phyloP scores from a whole-genome alignment of 108 stramenopile genomes.

The Cyclotella sp. region DNA sequence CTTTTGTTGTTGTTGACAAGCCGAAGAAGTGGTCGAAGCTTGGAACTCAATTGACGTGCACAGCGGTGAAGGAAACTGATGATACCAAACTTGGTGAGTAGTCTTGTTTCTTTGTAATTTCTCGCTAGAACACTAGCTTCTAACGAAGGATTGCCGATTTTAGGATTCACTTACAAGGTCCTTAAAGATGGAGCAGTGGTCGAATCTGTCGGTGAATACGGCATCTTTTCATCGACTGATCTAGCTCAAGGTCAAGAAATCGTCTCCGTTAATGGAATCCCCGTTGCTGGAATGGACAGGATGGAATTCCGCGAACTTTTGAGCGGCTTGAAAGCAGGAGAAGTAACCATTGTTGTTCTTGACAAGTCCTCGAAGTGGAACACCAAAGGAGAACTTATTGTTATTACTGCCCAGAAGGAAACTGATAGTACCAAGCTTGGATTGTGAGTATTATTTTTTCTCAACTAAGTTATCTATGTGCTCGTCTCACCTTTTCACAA shows the following conservation, averaged over 20 bases:
- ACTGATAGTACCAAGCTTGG: background rate
- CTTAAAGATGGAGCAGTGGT: background rate
- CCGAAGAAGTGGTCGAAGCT: constrained; percentile 10
- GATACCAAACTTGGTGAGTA: constrained; percentile 5
- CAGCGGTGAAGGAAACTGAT: background rate
- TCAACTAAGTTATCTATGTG: background rate
- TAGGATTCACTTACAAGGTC: constrained; percentile 17
- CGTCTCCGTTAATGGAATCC: background rate
- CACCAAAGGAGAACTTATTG: constrained; percentile 2
- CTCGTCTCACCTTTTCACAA: background rate
- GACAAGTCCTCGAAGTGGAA: background rate
- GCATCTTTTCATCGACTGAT: constrained; percentile 2
- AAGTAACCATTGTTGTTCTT: background rate
- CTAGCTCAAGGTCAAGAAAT: constrained; percentile 9
- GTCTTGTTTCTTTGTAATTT: background rate
- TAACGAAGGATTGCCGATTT: too few species aligned
- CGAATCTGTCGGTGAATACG: constrained; percentile 4
- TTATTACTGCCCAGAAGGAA: background rate
- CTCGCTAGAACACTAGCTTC: background rate
- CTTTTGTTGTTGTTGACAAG: constrained; percentile 7
- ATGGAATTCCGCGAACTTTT: constrained; percentile 2
- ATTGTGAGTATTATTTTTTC: background rate
- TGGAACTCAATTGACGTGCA: background rate
- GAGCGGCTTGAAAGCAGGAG: constrained; percentile 8
- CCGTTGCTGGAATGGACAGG: background rate